These are phyloP conservation scores for Adansonia gregorii DNA, from an alignment of 441 rosid genomes.

Conservation along the genomic window DNA sequence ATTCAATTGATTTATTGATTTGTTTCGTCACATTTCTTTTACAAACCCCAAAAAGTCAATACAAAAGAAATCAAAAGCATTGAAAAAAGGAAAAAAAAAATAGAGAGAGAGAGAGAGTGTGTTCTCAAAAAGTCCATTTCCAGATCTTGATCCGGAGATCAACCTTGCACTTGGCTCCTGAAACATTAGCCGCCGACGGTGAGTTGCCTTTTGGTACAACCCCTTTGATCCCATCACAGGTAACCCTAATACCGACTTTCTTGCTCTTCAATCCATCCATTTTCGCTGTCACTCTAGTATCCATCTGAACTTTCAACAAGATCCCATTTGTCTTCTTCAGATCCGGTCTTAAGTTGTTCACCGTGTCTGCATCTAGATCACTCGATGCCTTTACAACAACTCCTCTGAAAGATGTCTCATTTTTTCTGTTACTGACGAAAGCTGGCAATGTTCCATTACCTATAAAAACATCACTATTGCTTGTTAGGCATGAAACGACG, in stretches of 20 bases:
- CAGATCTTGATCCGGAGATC: conserved; percentile 72
- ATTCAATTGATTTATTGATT: not conserved
- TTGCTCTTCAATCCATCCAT: conserved; percentile 55
- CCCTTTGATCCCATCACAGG: conserved; percentile 57
- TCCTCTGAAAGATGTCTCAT: conserved; percentile 45
- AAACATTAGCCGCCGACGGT: conserved; percentile 43
- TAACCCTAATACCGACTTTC: conserved; percentile 60
- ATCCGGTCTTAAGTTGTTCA: conserved; percentile 51
- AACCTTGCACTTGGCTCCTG: conserved; percentile 54
- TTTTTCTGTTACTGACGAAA: conserved; percentile 45
- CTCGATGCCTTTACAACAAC: conserved; percentile 43
- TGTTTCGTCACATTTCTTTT: conserved; percentile 15
- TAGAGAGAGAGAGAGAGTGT: not conserved
- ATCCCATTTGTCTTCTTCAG: conserved; percentile 51
- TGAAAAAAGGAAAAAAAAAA: conserved; percentile 1
- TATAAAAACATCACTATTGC: conserved; percentile 41
- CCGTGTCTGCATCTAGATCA: conserved; percentile 61
- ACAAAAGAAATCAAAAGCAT: conserved; percentile 17
- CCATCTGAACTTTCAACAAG: conserved; percentile 49
- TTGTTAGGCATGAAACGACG: conserved; percentile 36
- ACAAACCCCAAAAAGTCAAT: conserved; percentile 14
- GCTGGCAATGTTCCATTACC: conserved; percentile 58
- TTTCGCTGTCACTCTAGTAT: conserved; percentile 53
- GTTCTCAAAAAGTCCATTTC: conserved; percentile 59
- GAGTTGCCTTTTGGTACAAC: conserved; percentile 54